Evolutionary conservation across 139 green algal species (phyloP).

Genomic region (Tetradesmus lagerheimii): DNA sequence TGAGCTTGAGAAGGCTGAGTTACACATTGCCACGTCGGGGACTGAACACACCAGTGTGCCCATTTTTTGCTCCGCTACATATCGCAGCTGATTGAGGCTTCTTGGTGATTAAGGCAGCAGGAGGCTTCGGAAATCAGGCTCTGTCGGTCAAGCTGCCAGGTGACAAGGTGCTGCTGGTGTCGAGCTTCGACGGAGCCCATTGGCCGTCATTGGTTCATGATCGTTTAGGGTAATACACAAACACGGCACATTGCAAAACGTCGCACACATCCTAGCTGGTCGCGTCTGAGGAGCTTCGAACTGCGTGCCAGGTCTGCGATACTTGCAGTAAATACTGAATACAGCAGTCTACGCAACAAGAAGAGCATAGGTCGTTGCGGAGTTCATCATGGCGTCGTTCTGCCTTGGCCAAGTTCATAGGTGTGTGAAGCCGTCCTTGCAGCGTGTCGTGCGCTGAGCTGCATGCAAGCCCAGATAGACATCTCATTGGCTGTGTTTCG

Average conservation of each 20-base stretch:
- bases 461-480: neutral
- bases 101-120: too few relatives aligned
- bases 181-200: neutral
- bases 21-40: too few relatives aligned
- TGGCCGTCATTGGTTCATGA: neutral
- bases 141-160: neutral
- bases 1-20: too few relatives aligned
- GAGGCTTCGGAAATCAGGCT: too few relatives aligned
- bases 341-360: too few relatives aligned
- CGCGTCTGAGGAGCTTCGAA: neutral
- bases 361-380: too few relatives aligned
- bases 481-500: neutral
- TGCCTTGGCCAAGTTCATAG: neutral
- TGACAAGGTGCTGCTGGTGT: neutral
- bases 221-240: neutral
- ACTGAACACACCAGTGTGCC: too few relatives aligned
- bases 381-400: neutral
- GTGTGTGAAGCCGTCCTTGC: neutral
- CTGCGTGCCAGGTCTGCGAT: neutral
- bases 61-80: too few relatives aligned
- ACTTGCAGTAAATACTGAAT: neutral
- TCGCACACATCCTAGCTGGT: neutral
- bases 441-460: neutral
- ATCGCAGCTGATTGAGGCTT: too few relatives aligned
- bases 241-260: neutral